phyloP scores from a whole-genome alignment of 331 rosid genomes.

The Malus hybrid region DNA sequence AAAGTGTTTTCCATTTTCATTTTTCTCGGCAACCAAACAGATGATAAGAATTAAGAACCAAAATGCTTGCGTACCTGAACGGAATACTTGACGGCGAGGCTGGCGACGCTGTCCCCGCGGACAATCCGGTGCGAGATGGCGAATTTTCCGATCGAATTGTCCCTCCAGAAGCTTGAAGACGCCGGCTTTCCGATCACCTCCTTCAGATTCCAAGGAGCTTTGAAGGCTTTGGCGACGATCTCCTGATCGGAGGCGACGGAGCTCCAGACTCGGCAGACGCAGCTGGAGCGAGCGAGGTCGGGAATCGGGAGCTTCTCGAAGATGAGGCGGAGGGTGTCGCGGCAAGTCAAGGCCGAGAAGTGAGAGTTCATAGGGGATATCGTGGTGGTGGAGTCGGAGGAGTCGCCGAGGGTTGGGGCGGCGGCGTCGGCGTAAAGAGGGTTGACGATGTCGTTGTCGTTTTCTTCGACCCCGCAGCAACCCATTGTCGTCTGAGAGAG shows the following conservation, averaged over 20 bases:
- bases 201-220: slow-evolving; percentile 64
- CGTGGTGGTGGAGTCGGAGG: slow-evolving; percentile 22
- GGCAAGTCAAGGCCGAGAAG: slow-evolving; percentile 63
- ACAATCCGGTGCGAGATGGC: slow-evolving; percentile 66
- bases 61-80: slow-evolving; percentile 48
- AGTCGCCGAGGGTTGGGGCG: slow-evolving; percentile 5
- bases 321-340: slow-evolving; percentile 74
- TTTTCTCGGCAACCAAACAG: not conserved
- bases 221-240: slow-evolving; percentile 46
- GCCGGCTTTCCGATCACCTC: slow-evolving; percentile 51
- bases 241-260: slow-evolving; percentile 77
- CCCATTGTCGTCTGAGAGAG: slow-evolving; percentile 12
- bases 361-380: slow-evolving; percentile 68
- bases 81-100: slow-evolving; percentile 90
- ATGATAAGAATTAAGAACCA: not conserved
- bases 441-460: slow-evolving; percentile 24
- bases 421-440: slow-evolving; percentile 15
- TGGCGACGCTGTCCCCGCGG: slow-evolving; percentile 71
- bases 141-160: slow-evolving; percentile 60
- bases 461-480: slow-evolving; percentile 33
- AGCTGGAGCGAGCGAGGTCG: slow-evolving; percentile 79
- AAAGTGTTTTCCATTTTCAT: no score
- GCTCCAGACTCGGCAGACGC: slow-evolving; percentile 83
- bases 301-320: slow-evolving; percentile 61
- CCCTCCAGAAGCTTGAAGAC: slow-evolving; percentile 93